Evolutionary conservation across 345 rosid genomes (phyloP).

Genomic region (Dimocarpus longan): DNA sequence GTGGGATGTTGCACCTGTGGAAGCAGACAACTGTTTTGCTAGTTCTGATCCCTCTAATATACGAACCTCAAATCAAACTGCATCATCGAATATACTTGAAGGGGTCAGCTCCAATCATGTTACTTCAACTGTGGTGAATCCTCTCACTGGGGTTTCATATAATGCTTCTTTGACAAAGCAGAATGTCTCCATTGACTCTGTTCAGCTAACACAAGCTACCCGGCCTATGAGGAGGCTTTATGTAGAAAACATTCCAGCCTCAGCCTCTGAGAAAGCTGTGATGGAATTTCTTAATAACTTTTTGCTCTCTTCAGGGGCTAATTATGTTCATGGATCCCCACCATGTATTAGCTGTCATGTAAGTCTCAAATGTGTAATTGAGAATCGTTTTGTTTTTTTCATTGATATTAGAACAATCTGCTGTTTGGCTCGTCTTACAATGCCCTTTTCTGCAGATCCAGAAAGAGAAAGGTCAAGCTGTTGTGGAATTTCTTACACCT

Average conservation of each 20-base stretch:
- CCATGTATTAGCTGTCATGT: constrained; percentile 96
- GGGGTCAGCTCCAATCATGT: constrained; percentile 41
- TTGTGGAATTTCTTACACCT: constrained; percentile 93
- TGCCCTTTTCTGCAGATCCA: constrained; percentile 57
- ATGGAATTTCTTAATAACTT: constrained; percentile 63
- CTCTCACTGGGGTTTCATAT: constrained; percentile 39
- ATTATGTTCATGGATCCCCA: constrained; percentile 60
- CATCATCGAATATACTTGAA: constrained; percentile 43
- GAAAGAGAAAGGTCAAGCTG: constrained; percentile 81
- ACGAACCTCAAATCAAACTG: constrained; percentile 42
- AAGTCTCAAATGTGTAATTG: constrained; percentile 41
- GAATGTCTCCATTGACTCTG: constrained; percentile 54
- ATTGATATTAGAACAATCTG: constrained; percentile 21
- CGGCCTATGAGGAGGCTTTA: constrained; percentile 89
- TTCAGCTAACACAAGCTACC: constrained; percentile 87
- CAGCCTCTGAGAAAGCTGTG: constrained; percentile 79
- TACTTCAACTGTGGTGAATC: constrained; percentile 43
- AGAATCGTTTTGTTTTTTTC: constrained; percentile 23
- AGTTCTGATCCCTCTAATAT: constrained; percentile 47
- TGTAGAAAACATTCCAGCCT: constrained; percentile 76
- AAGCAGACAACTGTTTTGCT: constrained; percentile 28
- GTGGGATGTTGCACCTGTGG: constrained; percentile 77
- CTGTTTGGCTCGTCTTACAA: constrained; percentile 15
- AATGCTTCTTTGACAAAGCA: constrained; percentile 39
- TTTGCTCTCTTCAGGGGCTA: constrained; percentile 69